phyloP scores from a whole-genome alignment of 1,139 yeast genomes.

The Lodderomyces jiufengensis region DNA sequence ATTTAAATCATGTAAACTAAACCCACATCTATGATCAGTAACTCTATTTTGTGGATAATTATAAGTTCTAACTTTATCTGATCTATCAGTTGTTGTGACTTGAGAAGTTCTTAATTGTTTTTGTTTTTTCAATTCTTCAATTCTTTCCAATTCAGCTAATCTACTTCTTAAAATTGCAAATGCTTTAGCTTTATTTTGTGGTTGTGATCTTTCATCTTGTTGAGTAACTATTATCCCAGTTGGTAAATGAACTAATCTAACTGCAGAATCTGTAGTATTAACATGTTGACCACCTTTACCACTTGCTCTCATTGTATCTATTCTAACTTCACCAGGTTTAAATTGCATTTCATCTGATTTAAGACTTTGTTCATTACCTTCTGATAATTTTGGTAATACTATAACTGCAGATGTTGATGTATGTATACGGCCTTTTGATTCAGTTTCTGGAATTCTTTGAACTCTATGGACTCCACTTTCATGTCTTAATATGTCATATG shows the following conservation, averaged over 20 bases:
- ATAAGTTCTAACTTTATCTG: slow-evolving; percentile 92
- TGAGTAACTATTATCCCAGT: slow-evolving; percentile 85
- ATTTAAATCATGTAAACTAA: slow-evolving; percentile 70
- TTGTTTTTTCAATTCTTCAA: slow-evolving; percentile 62
- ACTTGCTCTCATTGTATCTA: slow-evolving; percentile 94
- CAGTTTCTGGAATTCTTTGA: slow-evolving; percentile 91
- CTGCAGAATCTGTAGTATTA: slow-evolving; percentile 96
- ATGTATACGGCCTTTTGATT: slow-evolving; percentile 89
- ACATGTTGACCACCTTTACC: slow-evolving; percentile 99
- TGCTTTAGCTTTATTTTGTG: slow-evolving; percentile 93
- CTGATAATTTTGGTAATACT: slow-evolving; percentile 77
- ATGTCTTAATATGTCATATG: slow-evolving; percentile 67
- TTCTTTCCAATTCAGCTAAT: slow-evolving; percentile 76
- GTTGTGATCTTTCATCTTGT: slow-evolving; percentile 96
- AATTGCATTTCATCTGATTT: slow-evolving; percentile 67
- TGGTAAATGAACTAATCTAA: slow-evolving; percentile 86
- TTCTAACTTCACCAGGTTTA: slow-evolving; percentile 81
- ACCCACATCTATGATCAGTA: slow-evolving; percentile 91
- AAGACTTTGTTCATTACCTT: slow-evolving; percentile 54
- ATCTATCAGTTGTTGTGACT: slow-evolving; percentile 83
- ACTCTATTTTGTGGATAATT: slow-evolving; percentile 89
- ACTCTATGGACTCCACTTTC: slow-evolving; percentile 98
- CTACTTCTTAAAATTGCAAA: slow-evolving; percentile 77
- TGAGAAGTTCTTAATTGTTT: slow-evolving; percentile 71
- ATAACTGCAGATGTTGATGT: slow-evolving; percentile 96